Conservation (phyloP, 257 asterid species). For the Penstemon davidsonii region DNA sequence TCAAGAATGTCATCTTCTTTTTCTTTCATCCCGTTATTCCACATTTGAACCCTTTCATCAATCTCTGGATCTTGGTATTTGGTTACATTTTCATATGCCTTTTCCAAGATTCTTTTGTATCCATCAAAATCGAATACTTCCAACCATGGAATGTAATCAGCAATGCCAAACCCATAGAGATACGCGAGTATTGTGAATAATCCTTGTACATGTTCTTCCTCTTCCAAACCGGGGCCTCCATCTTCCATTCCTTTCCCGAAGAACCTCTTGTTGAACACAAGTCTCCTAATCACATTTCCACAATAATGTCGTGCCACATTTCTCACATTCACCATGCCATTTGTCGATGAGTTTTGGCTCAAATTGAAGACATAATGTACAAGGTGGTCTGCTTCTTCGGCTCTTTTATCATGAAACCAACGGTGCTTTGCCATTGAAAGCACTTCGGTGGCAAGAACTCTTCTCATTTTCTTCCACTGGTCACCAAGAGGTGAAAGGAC, state of each 20-base stretch:
- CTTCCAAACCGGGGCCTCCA: slow-evolving; percentile 28
- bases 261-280: slow-evolving; percentile 15
- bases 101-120: not conserved
- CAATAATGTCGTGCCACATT: slow-evolving; percentile 4
- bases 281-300: slow-evolving; percentile 18
- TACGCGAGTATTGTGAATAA: not conserved
- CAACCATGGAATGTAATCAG: slow-evolving; percentile 14
- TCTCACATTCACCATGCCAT: slow-evolving; percentile 19
- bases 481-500: slow-evolving; percentile 12
- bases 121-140: slow-evolving; percentile 15
- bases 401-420: slow-evolving; percentile 12
- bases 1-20: slow-evolving; percentile 25
- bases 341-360: too few relatives aligned
- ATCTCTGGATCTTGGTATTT: slow-evolving; percentile 19
- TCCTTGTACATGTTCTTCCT: slow-evolving; percentile 23
- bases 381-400: slow-evolving; percentile 28
- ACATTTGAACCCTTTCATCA: slow-evolving; percentile 16
- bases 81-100: not conserved
- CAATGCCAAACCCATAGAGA: slow-evolving; percentile 18
- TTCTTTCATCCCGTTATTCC: slow-evolving; percentile 17
- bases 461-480: slow-evolving; percentile 34
- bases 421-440: slow-evolving; percentile 10
- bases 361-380: slow-evolving; percentile 10
- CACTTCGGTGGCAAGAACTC: slow-evolving; percentile 4
- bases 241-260: slow-evolving; percentile 20